Evolutionary conservation across 306 rosid species (phyloP).

Genomic region (Inga laurina): DNA sequence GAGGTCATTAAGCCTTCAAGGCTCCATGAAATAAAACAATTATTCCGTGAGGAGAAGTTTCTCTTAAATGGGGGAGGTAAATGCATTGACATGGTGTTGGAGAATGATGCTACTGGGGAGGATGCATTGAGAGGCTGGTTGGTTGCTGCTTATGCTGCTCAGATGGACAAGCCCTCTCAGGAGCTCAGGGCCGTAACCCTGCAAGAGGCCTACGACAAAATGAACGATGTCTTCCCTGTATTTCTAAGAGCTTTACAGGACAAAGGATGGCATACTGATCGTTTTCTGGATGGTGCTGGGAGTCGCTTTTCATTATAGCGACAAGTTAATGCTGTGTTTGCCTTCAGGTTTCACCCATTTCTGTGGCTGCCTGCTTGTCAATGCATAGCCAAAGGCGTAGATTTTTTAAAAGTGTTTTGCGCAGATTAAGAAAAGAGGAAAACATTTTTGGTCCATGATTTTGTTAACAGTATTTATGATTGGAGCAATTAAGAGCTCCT

Average conservation of each 20-base stretch:
- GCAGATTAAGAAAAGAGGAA: not conserved
- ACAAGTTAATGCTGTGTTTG: slow-evolving; percentile 8
- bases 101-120: slow-evolving; percentile 79
- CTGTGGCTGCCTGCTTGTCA: not conserved
- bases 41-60: slow-evolving; percentile 77
- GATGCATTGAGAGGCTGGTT: slow-evolving; percentile 97
- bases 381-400: not conserved
- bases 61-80: slow-evolving; percentile 51
- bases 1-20: slow-evolving; percentile 74
- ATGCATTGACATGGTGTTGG: slow-evolving; percentile 79
- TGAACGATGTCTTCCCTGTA: slow-evolving; percentile 61
- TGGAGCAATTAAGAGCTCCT: not conserved
- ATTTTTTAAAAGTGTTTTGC: not conserved
- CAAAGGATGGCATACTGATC: slow-evolving; percentile 97
- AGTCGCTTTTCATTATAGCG: slow-evolving; percentile 62
- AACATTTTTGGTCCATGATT: slow-evolving; percentile 4
- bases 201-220: slow-evolving; percentile 70
- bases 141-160: slow-evolving; percentile 78
- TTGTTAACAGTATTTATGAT: not conserved
- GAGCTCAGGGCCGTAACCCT: slow-evolving; percentile 46
- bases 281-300: slow-evolving; percentile 85
- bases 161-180: slow-evolving; percentile 41
- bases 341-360: slow-evolving; percentile 12
- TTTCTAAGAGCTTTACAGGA: slow-evolving; percentile 69
- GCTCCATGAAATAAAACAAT: slow-evolving; percentile 55